These are phyloP conservation scores for Podospora pseudocomata DNA, from an alignment of 495 filamentous ascomycete species.

Conservation along the genomic window DNA sequence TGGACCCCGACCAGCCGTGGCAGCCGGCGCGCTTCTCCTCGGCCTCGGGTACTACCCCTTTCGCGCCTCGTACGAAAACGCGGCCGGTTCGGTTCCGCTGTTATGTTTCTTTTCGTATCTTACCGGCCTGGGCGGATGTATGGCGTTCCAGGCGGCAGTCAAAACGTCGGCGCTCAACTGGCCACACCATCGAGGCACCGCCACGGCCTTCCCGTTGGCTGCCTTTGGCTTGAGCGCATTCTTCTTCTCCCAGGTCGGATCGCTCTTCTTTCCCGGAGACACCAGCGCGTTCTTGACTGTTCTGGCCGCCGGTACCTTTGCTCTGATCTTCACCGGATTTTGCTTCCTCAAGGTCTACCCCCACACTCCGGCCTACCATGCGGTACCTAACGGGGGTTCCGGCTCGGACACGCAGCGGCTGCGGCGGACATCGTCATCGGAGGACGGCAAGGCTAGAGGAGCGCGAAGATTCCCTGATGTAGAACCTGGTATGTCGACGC, in stretches of 20 bases:
- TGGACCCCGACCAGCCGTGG: slow-evolving; percentile 72
- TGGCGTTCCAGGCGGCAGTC: slow-evolving; percentile 79
- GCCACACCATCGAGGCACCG: slow-evolving; percentile 85
- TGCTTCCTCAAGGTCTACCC: slow-evolving; percentile 79
- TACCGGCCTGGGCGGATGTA: slow-evolving; percentile 82
- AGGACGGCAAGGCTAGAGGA: slow-evolving; percentile 40
- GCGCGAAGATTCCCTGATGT: slow-evolving; percentile 34
- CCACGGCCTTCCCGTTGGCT: slow-evolving; percentile 87
- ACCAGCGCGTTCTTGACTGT: slow-evolving; percentile 76
- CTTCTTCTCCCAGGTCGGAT: slow-evolving; percentile 81
- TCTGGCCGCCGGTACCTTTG: slow-evolving; percentile 74
- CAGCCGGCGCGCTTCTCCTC: slow-evolving; percentile 68
- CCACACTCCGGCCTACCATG: slow-evolving; percentile 59
- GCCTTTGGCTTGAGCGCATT: slow-evolving; percentile 94
- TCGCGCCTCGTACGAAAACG: slow-evolving; percentile 58
- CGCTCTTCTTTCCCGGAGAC: slow-evolving; percentile 76
- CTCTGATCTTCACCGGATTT: slow-evolving; percentile 66
- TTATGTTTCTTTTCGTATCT: slow-evolving; percentile 80
- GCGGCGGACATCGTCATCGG: slow-evolving; percentile 56
- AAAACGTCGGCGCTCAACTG: slow-evolving; percentile 91
- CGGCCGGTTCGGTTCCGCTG: slow-evolving; percentile 61
- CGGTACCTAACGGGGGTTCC: slow-evolving; percentile 49
- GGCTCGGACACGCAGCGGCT: slow-evolving; percentile 56
- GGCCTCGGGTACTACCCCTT: slow-evolving; percentile 79
- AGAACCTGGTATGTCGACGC: slow-evolving; percentile 68